Evolutionary conservation across 805 yeast species (phyloP), one percentile per base, ranked within the genome.

Genomic region (Starmerella stellata): DNA sequence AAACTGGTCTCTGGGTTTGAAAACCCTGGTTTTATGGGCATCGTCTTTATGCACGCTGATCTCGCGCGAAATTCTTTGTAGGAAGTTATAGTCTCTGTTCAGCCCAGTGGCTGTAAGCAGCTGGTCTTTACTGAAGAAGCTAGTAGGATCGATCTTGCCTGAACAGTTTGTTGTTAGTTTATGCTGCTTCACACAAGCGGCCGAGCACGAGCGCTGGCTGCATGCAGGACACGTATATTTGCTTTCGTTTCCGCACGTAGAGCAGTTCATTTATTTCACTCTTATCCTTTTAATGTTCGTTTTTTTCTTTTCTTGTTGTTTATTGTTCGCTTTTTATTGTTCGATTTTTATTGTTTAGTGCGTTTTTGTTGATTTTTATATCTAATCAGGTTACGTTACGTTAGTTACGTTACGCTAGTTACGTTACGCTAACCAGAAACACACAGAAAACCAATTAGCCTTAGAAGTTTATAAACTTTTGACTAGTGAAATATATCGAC

Each of bases 181-280:
- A 52, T 85, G 95, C 18, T 64, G 53, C 43, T 69, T 72, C 21
- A 78, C 79, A 59, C 95, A 85, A 7, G 50, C 64, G 5, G 79
- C 52, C 0, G 78, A 72, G 53, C 95, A 85, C 0, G 87, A 77
- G 40, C 59, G 64, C 4, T 61, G 54, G 4, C 60, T 58, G 52
- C 95, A 85, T 15, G 76, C 75, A 0, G 95, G 95, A 55, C 95
- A 85, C 13, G 66, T 72, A 54, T 85, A 85, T 50, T 75, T 78
- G 40, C 64, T 61, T 20, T 48, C 54, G 4, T 59, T 50, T 16
- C 48, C 49, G 9, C 52, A 48, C 2, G 24, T 21, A 15, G 35
- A 30, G 25, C 47, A 41, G 14, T 25, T n/a, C 29, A 25, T 25
- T 25, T 25, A 11, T 25, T 25, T n/a, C n/a, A n/a, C n/a, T n/a